Evolutionary conservation across 352 stramenopile genomes (phyloP).

Genomic region (Pythium guiyangense): DNA sequence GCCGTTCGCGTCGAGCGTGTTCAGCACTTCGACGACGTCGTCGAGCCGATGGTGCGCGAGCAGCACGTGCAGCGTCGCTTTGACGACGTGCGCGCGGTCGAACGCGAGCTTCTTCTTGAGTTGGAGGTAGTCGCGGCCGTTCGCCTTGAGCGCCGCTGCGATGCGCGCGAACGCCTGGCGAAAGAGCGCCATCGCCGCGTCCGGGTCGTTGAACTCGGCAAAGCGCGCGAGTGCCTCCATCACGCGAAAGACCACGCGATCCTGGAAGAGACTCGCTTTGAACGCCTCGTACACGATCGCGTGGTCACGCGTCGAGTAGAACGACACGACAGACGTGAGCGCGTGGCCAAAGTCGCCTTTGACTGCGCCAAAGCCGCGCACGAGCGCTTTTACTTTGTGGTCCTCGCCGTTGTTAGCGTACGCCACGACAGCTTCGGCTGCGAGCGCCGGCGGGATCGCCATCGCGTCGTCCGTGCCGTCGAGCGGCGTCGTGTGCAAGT

Average conservation of each 20-base stretch:
- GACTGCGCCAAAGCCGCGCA: conserved; percentile 33
- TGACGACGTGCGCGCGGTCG: conserved; percentile 14
- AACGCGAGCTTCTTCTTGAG: conserved; percentile 11
- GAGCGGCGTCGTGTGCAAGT: background rate
- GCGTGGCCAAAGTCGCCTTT: conserved; percentile 28
- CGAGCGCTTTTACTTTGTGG: conserved; percentile 40
- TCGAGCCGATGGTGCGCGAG: conserved; percentile 24
- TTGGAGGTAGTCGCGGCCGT: conserved; percentile 6
- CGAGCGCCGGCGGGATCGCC: conserved; percentile 24
- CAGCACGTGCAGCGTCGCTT: conserved; percentile 27
- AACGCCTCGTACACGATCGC: conserved; percentile 35
- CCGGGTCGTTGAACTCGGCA: conserved; percentile 28
- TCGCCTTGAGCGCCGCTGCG: conserved; percentile 15
- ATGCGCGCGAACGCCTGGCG: conserved; percentile 28
- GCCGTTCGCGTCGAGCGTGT: conserved; percentile 23
- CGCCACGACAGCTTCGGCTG: conserved; percentile 28
- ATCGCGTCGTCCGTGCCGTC: conserved; percentile 5
- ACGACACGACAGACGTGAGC: conserved; percentile 20
- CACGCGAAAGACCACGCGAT: conserved; percentile 32
- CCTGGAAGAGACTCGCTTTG: conserved; percentile 41
- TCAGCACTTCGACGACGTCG: conserved; percentile 27
- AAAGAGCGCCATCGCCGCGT: conserved; percentile 28
- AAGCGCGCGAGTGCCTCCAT: conserved; percentile 39
- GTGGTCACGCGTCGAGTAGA: conserved; percentile 27
- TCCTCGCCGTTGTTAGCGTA: conserved; percentile 37